phyloP scores from a whole-genome alignment of 495 filamentous ascomycete species.

The Lepraria neglecta region DNA sequence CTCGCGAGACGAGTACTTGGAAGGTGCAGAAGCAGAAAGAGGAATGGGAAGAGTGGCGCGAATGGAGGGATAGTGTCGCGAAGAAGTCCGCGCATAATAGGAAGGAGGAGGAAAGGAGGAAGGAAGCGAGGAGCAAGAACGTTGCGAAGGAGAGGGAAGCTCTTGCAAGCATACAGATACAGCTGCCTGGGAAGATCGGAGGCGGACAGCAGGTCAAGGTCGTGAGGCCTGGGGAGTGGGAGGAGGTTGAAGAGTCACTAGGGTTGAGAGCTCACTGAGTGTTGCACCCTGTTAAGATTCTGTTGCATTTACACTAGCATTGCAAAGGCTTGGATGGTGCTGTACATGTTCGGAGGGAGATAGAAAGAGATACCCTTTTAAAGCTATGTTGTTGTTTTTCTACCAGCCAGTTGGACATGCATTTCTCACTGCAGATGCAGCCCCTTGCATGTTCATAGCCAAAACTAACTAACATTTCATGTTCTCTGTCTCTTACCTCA shows the following conservation, averaged over 20 bases:
- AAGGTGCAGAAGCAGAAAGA: conserved; percentile 17
- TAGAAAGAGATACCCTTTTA: background rate
- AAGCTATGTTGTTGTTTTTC: too few relatives aligned
- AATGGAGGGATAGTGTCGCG: conserved; percentile 16
- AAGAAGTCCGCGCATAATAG: background rate
- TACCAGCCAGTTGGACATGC: too few relatives aligned
- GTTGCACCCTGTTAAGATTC: background rate
- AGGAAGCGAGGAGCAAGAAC: conserved; percentile 7
- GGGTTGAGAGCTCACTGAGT: background rate
- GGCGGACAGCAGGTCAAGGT: conserved; percentile 1
- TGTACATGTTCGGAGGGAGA: background rate
- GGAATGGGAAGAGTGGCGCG: conserved; percentile 28
- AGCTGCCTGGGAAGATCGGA: conserved; percentile 8
- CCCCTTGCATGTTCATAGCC: too few relatives aligned
- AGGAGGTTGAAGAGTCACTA: conserved; percentile 7
- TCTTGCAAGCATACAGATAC: conserved; percentile 14
- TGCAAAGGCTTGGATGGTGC: background rate
- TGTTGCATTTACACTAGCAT: background rate
- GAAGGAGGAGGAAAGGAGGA: conserved; percentile 13
- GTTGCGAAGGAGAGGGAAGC: background rate
- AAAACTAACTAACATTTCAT: too few relatives aligned
- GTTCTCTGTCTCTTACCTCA: too few relatives aligned
- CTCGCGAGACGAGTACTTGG: conserved; percentile 22
- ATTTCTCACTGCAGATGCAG: too few relatives aligned
- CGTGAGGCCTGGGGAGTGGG: conserved; percentile 13